A percentile compares a stretch with the other conserved stretches of the same genome.
These are phyloP conservation scores for Poronia punctata DNA, from an alignment of 495 filamentous ascomycete genomes.

Conservation along the genomic window DNA sequence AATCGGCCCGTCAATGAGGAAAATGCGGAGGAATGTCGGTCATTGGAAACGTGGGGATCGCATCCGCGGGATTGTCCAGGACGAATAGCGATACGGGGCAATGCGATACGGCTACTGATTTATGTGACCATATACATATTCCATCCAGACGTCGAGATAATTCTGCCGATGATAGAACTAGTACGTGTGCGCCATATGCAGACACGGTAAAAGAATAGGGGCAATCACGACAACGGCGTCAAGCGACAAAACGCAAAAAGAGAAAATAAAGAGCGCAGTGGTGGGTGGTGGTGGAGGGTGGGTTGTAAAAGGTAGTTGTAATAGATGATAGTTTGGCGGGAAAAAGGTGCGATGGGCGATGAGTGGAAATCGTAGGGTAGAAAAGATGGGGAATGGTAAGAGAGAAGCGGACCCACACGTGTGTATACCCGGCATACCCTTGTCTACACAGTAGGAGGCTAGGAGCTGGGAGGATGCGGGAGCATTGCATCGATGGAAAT, in stretches of 20 bases:
- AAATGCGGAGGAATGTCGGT: conserved; percentile 26
- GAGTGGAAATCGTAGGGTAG: conserved; percentile 8
- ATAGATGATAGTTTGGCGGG: no score
- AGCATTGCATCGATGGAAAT: conserved; percentile 8
- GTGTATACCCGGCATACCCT: not conserved
- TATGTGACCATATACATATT: no score
- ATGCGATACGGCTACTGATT: not conserved
- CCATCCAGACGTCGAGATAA: no score
- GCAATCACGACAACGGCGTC: no score
- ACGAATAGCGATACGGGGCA: conserved; percentile 3
- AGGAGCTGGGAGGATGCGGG: not conserved
- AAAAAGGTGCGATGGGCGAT: no score
- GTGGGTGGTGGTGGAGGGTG: not conserved
- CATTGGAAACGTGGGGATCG: conserved; percentile 29
- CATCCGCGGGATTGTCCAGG: conserved; percentile 14
- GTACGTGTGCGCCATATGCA: no score
- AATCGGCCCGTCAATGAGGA: conserved; percentile 28
- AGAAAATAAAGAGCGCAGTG: no score
- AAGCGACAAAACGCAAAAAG: no score
- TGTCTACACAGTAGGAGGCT: not conserved
- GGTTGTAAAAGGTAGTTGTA: conserved; percentile 2
- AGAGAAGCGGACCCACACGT: conserved; percentile 4
- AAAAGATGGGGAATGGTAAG: conserved; percentile 14
- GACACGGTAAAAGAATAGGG: no score
- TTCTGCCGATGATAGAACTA: no score